These are phyloP conservation scores for Tulasnella calospora DNA, from an alignment of 768 basidiomycete species.

Conservation along the genomic window DNA sequence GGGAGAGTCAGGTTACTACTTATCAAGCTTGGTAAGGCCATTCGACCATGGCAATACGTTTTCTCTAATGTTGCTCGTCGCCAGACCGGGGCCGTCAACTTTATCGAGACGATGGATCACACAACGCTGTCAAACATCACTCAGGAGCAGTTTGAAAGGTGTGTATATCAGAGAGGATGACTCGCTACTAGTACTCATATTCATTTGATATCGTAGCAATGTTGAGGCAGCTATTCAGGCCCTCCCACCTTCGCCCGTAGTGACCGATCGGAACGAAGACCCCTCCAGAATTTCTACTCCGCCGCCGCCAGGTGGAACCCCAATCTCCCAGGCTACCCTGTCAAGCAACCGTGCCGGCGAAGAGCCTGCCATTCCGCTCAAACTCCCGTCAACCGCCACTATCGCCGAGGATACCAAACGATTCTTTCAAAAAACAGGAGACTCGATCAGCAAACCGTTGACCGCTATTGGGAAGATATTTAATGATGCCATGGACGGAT, in stretches of 20 bases:
- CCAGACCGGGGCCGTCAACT: conserved; percentile 93
- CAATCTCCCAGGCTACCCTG: conserved; percentile 32
- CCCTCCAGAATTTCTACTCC: conserved; percentile 36
- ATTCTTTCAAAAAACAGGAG: conserved; percentile 84
- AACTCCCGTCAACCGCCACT: conserved; percentile 51
- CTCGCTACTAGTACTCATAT: not conserved
- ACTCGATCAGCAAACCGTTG: conserved; percentile 86
- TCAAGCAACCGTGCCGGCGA: conserved; percentile 58
- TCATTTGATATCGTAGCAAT: conserved; percentile 39
- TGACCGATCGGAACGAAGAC: conserved; percentile 33
- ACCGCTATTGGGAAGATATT: conserved; percentile 84
- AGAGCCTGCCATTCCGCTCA: conserved; percentile 78
- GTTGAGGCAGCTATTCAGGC: conserved; percentile 58
- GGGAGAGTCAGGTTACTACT: conserved; percentile 94
- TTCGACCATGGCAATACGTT: not conserved
- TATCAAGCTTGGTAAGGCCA: conserved; percentile 87
- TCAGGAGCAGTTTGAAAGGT: conserved; percentile 88
- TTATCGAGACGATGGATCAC: conserved; percentile 98
- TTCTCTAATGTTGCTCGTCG: not conserved
- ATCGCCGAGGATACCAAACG: conserved; percentile 68
- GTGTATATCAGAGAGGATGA: conserved; percentile 27
- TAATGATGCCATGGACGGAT: conserved; percentile 66
- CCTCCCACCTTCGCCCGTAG: conserved; percentile 38
- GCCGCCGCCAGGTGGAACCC: conserved; percentile 33
- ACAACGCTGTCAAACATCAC: conserved; percentile 90